phyloP scores from a whole-genome alignment of 2,329 filamentous ascomycete species.

The Cladosporium sp. region DNA sequence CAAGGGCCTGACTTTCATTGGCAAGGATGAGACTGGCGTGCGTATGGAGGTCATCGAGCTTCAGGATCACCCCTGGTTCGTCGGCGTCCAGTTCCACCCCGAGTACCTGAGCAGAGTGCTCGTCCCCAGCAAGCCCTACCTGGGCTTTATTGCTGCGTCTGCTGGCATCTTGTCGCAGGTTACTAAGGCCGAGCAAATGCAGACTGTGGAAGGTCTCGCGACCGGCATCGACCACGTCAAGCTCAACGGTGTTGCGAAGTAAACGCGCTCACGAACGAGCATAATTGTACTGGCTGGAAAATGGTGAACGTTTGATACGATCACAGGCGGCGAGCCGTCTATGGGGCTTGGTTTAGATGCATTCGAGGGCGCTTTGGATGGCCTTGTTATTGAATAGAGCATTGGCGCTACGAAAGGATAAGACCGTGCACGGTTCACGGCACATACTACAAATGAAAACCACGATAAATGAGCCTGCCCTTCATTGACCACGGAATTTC shows the following conservation, averaged over 20 bases:
- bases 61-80: conserved; percentile 76
- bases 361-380: neutral
- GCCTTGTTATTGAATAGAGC: neutral
- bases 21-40: conserved; percentile 70
- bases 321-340: too few species aligned
- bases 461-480: neutral
- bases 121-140: conserved; percentile 65
- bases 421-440: neutral
- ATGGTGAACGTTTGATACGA: neutral
- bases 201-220: neutral
- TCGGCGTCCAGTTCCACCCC: conserved; percentile 82
- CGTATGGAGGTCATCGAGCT: conserved; percentile 81
- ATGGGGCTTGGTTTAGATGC: neutral
- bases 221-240: conserved; percentile 7
- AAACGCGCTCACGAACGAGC: neutral
- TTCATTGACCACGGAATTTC: too few species aligned
- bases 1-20: conserved; percentile 67
- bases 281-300: neutral
- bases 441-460: neutral
- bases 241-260: neutral
- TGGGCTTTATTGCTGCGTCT: conserved; percentile 78
- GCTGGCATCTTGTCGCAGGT: conserved; percentile 57
- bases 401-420: neutral
- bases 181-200: conserved; percentile 16
- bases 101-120: conserved; percentile 76